A percentile compares a stretch with the other conserved stretches of the same genome.
These are phyloP conservation scores for Colletotrichum tofieldiae DNA, from an alignment of 2,329 filamentous ascomycete genomes.

Conservation along the genomic window DNA sequence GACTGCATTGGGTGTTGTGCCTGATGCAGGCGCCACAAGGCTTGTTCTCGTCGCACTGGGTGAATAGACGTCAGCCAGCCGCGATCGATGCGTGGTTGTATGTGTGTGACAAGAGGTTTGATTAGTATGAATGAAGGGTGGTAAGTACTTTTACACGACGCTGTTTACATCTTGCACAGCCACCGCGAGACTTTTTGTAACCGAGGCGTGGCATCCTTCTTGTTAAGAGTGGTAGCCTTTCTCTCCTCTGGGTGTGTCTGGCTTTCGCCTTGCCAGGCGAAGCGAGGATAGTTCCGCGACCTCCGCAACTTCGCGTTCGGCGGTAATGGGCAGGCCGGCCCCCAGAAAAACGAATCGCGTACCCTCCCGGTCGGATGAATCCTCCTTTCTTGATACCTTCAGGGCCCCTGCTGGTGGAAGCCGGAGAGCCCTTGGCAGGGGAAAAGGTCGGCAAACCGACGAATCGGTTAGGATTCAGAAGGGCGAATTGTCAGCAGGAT, in stretches of 20 bases:
- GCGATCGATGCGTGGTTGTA: not conserved
- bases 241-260: not conserved
- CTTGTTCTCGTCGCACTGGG: slow-evolving; percentile 56
- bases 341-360: not conserved
- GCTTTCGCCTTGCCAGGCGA: slow-evolving; percentile 7
- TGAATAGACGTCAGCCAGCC: slow-evolving; percentile 24
- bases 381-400: slow-evolving; percentile 1
- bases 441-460: slow-evolving; percentile 11
- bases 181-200: slow-evolving; percentile 55
- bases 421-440: slow-evolving; percentile 5
- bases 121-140: not conserved
- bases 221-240: slow-evolving; percentile 1
- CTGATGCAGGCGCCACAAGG: slow-evolving; percentile 56
- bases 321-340: slow-evolving; percentile 1
- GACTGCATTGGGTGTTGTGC: slow-evolving; percentile 54
- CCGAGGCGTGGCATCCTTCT: slow-evolving; percentile 50
- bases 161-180: slow-evolving; percentile 55
- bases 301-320: slow-evolving; percentile 1
- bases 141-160: slow-evolving; percentile 54
- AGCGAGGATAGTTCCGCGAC: not conserved
- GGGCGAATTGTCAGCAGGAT: slow-evolving; percentile 16
- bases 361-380: not conserved
- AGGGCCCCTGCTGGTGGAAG: slow-evolving; percentile 22
- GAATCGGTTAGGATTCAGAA: slow-evolving; percentile 20
- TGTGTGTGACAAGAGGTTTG: not conserved